Evolutionary conservation across 1,284 basidiomycete species (phyloP), one percentile per base, ranked within the genome.

Genomic region (Pterulicium gracile): DNA sequence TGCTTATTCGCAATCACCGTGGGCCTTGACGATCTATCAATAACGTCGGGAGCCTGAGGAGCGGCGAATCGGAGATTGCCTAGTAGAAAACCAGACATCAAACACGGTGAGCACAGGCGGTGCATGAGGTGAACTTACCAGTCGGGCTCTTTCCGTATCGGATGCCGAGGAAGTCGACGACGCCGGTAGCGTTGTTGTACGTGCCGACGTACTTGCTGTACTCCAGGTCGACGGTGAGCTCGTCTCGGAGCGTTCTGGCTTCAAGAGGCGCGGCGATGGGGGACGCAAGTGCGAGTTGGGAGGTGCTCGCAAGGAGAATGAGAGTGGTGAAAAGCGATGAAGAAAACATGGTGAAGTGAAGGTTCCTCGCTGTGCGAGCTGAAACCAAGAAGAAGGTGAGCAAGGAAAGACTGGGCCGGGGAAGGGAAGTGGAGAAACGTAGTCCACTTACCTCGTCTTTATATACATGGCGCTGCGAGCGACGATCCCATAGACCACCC

Each of bases 171-270:
- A 39, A 39, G 32, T 42, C 52, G 12, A 50, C 54, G 1, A 50
- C 24, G 34, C 54, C 49, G 15, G 44, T 49, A 12, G 49, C 19
- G 1, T 43, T 15, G 41, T 50, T 43, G 22, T 45, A 40, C 17
- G 46, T 15, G 15, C 50, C 50, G 34, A 45, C 45, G 22, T 51
- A 51, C 43, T 44, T 24, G 15, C 49, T 49, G 15, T 39, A 39
- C n/a, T 18, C 36, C n/a, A 39, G 36, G 19, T 39, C 36, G 36
- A 39, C 36, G 7, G 19, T 17, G 19, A 18, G 19, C 7, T 13
- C 19, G 15, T 39, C 36, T 4, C 36, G 36, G 15, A 18, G 7
- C 19, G 7, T 18, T 17, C n/a, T n/a, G n/a, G n/a, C n/a, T n/a
- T n/a, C n/a, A n/a, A n/a, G n/a, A n/a, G n/a, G n/a, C n/a, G n/a